Conservation (phyloP, 208 protist genomes). For the Leishmania braziliensis region DNA sequence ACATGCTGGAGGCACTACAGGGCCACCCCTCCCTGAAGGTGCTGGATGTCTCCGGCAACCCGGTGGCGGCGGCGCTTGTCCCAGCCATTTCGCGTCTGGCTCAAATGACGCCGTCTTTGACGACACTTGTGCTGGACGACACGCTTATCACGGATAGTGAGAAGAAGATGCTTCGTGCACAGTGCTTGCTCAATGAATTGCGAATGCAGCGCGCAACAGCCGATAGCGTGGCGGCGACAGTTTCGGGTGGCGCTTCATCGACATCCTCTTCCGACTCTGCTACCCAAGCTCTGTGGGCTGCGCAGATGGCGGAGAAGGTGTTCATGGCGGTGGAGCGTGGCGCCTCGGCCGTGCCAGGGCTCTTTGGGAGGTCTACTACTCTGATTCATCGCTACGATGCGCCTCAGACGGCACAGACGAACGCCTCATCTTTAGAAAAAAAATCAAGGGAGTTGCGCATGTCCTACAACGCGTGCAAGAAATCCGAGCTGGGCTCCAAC, state of each 20-base stretch:
- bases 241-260: background rate
- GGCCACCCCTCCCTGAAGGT: constrained; percentile 39
- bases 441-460: background rate
- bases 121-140: constrained; percentile 33
- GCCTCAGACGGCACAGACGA: background rate
- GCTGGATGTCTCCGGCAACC: constrained; percentile 61
- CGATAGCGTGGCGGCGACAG: background rate
- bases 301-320: constrained; percentile 16
- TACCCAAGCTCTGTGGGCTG: background rate
- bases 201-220: constrained; percentile 12
- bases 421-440: background rate
- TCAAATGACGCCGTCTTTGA: constrained; percentile 42
- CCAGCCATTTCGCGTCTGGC: constrained; percentile 44
- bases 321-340: constrained; percentile 18
- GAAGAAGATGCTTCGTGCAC: constrained; percentile 29
- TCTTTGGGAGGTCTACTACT: constrained; percentile 22
- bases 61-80: constrained; percentile 45
- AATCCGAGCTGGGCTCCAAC: background rate
- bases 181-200: constrained; percentile 37
- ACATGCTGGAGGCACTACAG: constrained; percentile 37
- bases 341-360: constrained; percentile 20
- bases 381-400: constrained; percentile 13
- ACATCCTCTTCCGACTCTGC: background rate
- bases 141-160: constrained; percentile 37
- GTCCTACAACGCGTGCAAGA: background rate